Conservation (phyloP, 176 grass and related monocot species). For the Carex kokanica region DNA sequence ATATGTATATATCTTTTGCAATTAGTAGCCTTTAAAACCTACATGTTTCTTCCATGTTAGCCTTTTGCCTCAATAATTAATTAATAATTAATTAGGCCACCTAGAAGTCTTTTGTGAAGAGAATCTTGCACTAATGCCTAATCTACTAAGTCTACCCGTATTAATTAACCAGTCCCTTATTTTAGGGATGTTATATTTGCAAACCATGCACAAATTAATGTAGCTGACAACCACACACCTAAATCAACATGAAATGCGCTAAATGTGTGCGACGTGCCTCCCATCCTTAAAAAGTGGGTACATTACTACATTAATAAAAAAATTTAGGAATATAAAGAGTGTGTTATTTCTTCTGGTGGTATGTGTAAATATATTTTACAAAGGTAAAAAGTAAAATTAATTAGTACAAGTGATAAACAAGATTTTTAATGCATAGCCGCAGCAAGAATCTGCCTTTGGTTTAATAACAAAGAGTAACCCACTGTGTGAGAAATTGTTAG, state of each 20-base stretch:
- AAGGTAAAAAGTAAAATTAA: too few relatives aligned
- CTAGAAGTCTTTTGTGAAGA: constrained; percentile 9
- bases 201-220: constrained; percentile 12
- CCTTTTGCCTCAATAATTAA: constrained; percentile 20
- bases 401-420: too few relatives aligned
- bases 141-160: background rate
- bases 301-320: background rate
- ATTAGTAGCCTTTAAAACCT: background rate
- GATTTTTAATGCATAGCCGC: too few relatives aligned
- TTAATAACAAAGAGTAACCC: too few relatives aligned
- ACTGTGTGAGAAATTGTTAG: too few relatives aligned
- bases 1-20: background rate
- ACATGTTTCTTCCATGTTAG: constrained; percentile 27
- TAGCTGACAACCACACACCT: background rate
- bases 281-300: background rate
- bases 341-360: too few relatives aligned
- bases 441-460: too few relatives aligned
- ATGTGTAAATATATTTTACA: too few relatives aligned
- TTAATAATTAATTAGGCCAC: constrained; percentile 1
- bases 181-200: background rate
- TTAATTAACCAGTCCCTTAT: background rate
- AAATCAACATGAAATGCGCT: constrained; percentile 7
- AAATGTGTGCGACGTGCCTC: background rate
- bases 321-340: background rate
- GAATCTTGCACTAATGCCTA: background rate